phyloP scores from a whole-genome alignment of 805 yeast species.

The Ogataea parapolymorpha region DNA sequence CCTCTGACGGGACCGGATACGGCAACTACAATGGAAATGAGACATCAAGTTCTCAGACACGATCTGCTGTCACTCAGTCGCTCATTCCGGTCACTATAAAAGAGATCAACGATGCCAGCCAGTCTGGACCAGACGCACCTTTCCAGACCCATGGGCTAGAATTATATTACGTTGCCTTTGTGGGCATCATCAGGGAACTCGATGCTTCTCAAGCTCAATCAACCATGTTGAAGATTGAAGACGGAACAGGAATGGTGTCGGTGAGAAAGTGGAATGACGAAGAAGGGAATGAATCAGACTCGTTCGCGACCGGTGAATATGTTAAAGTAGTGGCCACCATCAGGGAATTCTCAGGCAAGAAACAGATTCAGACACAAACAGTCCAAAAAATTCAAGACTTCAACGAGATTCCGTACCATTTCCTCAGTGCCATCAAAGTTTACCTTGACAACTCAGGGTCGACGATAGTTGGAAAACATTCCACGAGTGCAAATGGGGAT shows the following conservation, averaged over 20 bases:
- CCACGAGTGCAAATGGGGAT: conserved; percentile 23
- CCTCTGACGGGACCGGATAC: conserved; percentile 36
- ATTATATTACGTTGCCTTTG: conserved; percentile 58
- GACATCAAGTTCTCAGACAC: conserved; percentile 18
- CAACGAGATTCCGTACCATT: conserved; percentile 67
- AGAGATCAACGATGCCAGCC: conserved; percentile 61
- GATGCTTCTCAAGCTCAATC: conserved; percentile 53
- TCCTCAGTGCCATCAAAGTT: conserved; percentile 56
- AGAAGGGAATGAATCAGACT: conserved; percentile 18
- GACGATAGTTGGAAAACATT: conserved; percentile 34
- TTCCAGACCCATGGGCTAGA: conserved; percentile 58
- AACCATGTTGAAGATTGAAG: conserved; percentile 61
- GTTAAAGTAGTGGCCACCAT: conserved; percentile 57
- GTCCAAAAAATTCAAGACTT: conserved; percentile 56
- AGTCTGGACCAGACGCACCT: conserved; percentile 64
- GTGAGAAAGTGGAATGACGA: conserved; percentile 64
- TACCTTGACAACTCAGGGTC: conserved; percentile 37
- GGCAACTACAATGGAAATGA: conserved; percentile 28
- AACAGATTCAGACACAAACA: conserved; percentile 60
- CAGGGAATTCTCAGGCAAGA: conserved; percentile 60
- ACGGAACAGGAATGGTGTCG: conserved; percentile 69
- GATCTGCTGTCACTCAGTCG: conserved; percentile 31
- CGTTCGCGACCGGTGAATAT: conserved; percentile 49
- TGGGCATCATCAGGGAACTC: conserved; percentile 69
- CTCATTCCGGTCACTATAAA: conserved; percentile 72